Percentiles rank a stretch among this genome's conserved stretches.
These are phyloP conservation scores for Lumnitzera littorea DNA, from an alignment of 345 rosid species.

Conservation along the genomic window DNA sequence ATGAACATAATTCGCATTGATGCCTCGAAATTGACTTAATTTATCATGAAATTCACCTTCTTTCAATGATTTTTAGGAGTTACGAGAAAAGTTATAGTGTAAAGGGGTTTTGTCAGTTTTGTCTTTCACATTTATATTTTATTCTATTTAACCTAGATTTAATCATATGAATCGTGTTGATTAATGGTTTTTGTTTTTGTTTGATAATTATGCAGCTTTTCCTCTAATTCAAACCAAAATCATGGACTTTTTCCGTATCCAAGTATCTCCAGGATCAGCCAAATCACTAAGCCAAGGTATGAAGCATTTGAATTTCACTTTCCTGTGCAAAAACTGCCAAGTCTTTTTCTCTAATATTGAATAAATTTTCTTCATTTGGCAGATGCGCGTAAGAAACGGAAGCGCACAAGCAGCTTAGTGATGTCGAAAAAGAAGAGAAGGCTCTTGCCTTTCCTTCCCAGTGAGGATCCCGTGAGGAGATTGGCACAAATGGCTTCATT, in stretches of 20 bases:
- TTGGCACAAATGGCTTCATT: constrained; percentile 87
- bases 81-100: too few species aligned
- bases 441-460: constrained; percentile 61
- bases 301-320: not conserved
- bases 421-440: constrained; percentile 72
- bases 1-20: too few species aligned
- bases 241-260: constrained; percentile 76
- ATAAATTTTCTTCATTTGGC: not conserved
- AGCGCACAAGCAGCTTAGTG: constrained; percentile 43
- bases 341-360: not conserved
- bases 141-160: too few species aligned
- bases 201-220: constrained; percentile 34
- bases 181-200: not conserved
- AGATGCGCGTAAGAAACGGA: constrained; percentile 50
- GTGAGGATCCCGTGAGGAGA: constrained; percentile 50
- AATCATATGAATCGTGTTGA: not conserved
- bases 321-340: not conserved
- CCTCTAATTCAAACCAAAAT: constrained; percentile 81
- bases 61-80: too few species aligned
- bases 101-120: too few species aligned
- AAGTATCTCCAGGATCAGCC: constrained; percentile 22
- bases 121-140: too few species aligned
- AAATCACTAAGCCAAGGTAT: constrained; percentile 29
- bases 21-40: too few species aligned
- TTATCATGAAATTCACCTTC: too few species aligned